These are phyloP conservation scores for Xylaria palmicola DNA, from an alignment of 495 filamentous ascomycete species.

Conservation along the genomic window DNA sequence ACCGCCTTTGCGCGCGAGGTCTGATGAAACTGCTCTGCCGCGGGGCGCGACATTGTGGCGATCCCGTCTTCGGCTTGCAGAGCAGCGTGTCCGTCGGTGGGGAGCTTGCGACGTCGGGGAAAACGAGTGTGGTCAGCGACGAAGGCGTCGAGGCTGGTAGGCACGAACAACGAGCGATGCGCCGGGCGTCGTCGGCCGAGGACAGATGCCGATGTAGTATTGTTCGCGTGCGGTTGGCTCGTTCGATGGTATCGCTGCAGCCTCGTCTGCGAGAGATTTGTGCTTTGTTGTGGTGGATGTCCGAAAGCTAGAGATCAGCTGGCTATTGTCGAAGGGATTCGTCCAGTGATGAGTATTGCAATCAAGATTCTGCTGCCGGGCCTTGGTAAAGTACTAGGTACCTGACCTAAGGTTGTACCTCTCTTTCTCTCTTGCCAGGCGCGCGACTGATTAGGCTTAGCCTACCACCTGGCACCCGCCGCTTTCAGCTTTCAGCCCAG, in stretches of 20 bases:
- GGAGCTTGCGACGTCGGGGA: neutral
- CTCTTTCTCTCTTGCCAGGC: too few species aligned
- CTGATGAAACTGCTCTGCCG: constrained; percentile 32
- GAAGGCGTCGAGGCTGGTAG: neutral
- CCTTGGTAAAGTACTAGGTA: too few species aligned
- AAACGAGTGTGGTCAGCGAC: constrained; percentile 2
- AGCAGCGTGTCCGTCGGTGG: neutral
- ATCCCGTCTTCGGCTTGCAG: neutral
- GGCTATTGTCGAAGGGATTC: neutral
- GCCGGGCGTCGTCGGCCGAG: neutral
- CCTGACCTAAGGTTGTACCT: too few species aligned
- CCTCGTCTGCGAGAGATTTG: neutral
- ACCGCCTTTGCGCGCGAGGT: constrained; percentile 72
- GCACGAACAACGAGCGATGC: constrained; percentile 9
- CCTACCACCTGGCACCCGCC: too few species aligned
- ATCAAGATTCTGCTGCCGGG: too few species aligned
- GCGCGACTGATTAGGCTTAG: too few species aligned
- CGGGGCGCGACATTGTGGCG: constrained; percentile 23
- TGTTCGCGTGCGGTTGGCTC: neutral
- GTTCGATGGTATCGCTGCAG: neutral
- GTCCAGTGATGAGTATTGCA: neutral
- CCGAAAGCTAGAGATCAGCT: neutral
- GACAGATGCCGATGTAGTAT: neutral
- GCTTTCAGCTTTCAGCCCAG: too few species aligned
- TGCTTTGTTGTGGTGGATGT: neutral